phyloP scores from a whole-genome alignment of 345 rosid species.

The Eucalyptus curtisii region DNA sequence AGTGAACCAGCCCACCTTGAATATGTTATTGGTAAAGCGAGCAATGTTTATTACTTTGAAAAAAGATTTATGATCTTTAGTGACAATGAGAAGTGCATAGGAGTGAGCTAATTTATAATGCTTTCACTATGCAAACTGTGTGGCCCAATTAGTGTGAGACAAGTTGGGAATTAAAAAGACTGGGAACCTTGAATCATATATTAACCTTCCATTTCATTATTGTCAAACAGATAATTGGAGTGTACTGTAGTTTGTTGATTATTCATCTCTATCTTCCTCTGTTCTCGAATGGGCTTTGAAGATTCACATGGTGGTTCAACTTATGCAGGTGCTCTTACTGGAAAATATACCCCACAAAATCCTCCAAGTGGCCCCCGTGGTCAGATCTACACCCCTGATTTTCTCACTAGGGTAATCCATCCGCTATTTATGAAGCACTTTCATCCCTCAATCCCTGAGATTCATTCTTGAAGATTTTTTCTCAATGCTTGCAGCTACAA shows the following conservation, averaged over 20 bases:
- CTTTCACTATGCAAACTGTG: neutral
- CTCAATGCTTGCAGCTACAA: conserved; percentile 50
- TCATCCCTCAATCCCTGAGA: neutral
- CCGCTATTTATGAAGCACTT: neutral
- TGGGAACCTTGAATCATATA: neutral
- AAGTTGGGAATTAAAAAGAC: neutral
- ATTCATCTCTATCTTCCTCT: neutral
- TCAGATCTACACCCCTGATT: conserved; percentile 64
- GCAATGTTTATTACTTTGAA: neutral
- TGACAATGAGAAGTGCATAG: neutral
- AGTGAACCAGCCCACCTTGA: neutral
- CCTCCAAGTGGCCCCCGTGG: conserved; percentile 85
- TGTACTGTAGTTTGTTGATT: neutral
- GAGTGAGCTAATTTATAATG: neutral
- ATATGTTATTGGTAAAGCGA: neutral
- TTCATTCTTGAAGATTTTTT: conserved; percentile 4
- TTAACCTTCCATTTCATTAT: neutral
- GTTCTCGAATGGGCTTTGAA: neutral
- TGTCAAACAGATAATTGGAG: neutral
- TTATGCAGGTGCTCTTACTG: conserved; percentile 72
- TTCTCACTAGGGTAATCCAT: conserved; percentile 47
- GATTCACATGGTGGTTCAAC: neutral
- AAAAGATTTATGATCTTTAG: neutral
- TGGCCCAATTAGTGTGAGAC: neutral
- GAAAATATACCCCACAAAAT: conserved; percentile 85